These are phyloP conservation scores for Torulaspora gathmanii DNA, from an alignment of 805 yeast species.

Conservation along the genomic window DNA sequence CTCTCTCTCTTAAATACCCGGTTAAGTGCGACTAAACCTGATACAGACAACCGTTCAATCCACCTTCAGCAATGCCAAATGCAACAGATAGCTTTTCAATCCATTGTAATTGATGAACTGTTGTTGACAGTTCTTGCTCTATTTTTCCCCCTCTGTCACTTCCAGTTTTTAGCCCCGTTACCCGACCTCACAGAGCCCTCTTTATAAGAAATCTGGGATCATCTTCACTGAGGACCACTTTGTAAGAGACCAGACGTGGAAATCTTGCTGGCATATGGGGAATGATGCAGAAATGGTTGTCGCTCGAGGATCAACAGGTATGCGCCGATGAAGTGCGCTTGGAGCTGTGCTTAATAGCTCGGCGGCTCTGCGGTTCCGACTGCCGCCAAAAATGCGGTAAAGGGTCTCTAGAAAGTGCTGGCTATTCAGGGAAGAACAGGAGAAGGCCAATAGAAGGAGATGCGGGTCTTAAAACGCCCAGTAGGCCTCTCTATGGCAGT, in stretches of 20 bases:
- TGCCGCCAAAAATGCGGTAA: neutral
- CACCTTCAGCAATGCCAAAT: neutral
- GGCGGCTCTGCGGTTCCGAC: neutral
- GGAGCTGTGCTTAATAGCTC: neutral
- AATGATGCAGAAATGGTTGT: neutral
- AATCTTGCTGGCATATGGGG: no score
- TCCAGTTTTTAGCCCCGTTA: neutral
- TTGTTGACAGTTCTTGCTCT: neutral
- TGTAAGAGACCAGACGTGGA: no score
- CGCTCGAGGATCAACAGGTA: neutral
- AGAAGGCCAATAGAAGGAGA: no score
- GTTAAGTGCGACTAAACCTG: neutral
- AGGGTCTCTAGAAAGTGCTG: neutral
- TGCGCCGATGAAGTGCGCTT: neutral
- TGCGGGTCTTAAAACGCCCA: no score
- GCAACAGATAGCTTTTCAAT: neutral
- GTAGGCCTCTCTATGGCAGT: no score
- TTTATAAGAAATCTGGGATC: neutral
- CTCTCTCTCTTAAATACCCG: no score
- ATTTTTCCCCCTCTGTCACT: slow-evolving; percentile 4
- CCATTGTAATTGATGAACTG: neutral
- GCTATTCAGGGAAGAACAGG: neutral
- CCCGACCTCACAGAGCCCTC: neutral
- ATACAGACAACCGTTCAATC: neutral
- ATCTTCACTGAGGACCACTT: neutral